A percentile compares a stretch with the other conserved stretches of the same genome.
These are phyloP conservation scores for Dioscorea alata DNA, from an alignment of 106 monocot species.

Conservation along the genomic window DNA sequence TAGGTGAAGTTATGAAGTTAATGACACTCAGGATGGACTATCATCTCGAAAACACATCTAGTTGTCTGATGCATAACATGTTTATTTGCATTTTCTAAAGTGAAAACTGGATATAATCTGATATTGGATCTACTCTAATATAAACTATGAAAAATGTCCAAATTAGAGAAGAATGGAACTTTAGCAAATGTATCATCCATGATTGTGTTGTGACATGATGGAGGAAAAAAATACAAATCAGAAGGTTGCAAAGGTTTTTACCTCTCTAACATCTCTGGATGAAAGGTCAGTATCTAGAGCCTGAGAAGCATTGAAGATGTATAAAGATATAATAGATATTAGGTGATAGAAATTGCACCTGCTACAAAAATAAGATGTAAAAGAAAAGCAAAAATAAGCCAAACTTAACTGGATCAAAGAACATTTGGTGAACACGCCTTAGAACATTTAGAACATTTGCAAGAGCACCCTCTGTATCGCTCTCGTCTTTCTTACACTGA, in stretches of 20 bases:
- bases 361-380: not conserved
- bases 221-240: no score
- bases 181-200: not conserved
- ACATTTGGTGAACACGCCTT: conserved; percentile 59
- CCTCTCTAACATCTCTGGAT: conserved; percentile 70
- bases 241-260: conserved; percentile 4
- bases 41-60: no score
- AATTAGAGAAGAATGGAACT: not conserved
- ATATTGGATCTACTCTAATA: no score
- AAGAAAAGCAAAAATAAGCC: not conserved
- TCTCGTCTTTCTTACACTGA: conserved; percentile 66
- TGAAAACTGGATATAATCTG: no score
- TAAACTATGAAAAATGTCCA: not conserved
- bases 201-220: no score
- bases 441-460: conserved; percentile 64
- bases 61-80: no score
- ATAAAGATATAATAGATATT: not conserved
- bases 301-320: conserved; percentile 19
- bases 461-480: conserved; percentile 74
- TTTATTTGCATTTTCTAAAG: no score
- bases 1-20: no score
- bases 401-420: conserved; percentile 74
- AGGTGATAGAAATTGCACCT: not conserved
- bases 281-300: conserved; percentile 26
- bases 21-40: no score